A percentile compares a stretch with the other conserved stretches of the same genome.
These are phyloP conservation scores for Terana coerulea DNA, from an alignment of 768 basidiomycete genomes.

Conservation along the genomic window DNA sequence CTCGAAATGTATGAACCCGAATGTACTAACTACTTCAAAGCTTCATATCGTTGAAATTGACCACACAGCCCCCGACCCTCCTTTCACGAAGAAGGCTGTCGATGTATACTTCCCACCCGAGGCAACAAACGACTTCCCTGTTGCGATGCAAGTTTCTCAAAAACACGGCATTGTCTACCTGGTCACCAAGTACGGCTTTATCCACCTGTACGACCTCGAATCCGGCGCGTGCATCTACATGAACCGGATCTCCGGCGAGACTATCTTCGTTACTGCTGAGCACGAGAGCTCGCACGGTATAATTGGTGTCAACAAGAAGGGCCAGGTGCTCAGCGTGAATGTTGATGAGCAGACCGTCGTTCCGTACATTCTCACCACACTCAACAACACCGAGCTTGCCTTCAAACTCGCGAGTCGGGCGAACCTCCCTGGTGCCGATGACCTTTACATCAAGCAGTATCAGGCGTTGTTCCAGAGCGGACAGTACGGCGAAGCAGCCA, in stretches of 20 bases:
- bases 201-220: constrained; percentile 98
- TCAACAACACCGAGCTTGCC: constrained; percentile 97
- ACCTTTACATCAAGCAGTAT: constrained; percentile 93
- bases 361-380: constrained; percentile 87
- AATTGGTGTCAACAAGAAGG: constrained; percentile 99
- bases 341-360: constrained; percentile 96
- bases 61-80: constrained; percentile 87
- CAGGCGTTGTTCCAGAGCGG: constrained; percentile 85
- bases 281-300: constrained; percentile 94
- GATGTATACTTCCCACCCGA: constrained; percentile 99
- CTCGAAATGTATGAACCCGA: neutral
- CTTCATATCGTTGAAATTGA: constrained; percentile 99
- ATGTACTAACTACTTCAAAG: constrained; percentile 36
- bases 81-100: constrained; percentile 95
- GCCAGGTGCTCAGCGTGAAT: constrained; percentile 94
- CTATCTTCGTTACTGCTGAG: constrained; percentile 97
- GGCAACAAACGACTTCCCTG: constrained; percentile 97
- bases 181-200: constrained; percentile 98
- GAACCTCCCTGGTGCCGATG: constrained; percentile 95
- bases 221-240: constrained; percentile 97
- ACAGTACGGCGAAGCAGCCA: constrained; percentile 92
- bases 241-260: constrained; percentile 99
- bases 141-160: constrained; percentile 98
- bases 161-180: constrained; percentile 97
- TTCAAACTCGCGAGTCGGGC: constrained; percentile 97